Evolutionary conservation across 2,329 filamentous ascomycete species (phyloP), one percentile per base, ranked within the genome.

Genomic region (Pseudogymnoascus sp.): DNA sequence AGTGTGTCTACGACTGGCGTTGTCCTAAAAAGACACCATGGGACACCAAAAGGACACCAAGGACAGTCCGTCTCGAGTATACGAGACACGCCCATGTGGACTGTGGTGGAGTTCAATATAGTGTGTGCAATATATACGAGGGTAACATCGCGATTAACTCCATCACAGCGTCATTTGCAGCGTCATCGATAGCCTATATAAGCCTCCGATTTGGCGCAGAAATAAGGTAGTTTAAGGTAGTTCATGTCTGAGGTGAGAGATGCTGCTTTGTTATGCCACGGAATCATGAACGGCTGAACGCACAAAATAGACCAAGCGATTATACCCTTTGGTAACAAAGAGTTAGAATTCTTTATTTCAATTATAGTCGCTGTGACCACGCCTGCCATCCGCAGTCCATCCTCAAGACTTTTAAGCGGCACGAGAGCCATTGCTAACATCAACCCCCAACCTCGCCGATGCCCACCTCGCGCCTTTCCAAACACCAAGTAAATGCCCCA

Each of bases 61-160:
- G 13, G 21, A 13, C 23, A 48, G 41, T 48, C 41, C 41, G 41
- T 48, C 41, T 48, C 5, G 5, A 48, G 23, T 15, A 48, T 48
- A 52, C n/a, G 23, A 52, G 23, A 52, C 41, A 18, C 23, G 6
- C 39, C 23, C 23, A 5, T 41, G 18, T 39, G 37, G 15, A 10
- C 37, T 21, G 5, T 23, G 18, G 38, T 41, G 38, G 38, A 23
- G 19, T 23, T 41, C 38, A 41, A 41, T 41, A 41, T n/a, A 45
- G 6, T n/a, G 23, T n/a, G 23, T 28, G 23, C n/a, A 52, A 52
- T 52, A 52, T 52, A 52, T 52, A 52, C 41, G 41, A 52, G 41
- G 41, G 23, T 23, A 52, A 30, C 41, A 52, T 52, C 41, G n/a
- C 13, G 41, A 52, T 52, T 30, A 18, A 52, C 2, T 18, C 7